Percentiles rank a stretch among this genome's conserved stretches.
Conservation (phyloP, 257 asterid genomes). For the Ophiorrhiza pumila region DNA sequence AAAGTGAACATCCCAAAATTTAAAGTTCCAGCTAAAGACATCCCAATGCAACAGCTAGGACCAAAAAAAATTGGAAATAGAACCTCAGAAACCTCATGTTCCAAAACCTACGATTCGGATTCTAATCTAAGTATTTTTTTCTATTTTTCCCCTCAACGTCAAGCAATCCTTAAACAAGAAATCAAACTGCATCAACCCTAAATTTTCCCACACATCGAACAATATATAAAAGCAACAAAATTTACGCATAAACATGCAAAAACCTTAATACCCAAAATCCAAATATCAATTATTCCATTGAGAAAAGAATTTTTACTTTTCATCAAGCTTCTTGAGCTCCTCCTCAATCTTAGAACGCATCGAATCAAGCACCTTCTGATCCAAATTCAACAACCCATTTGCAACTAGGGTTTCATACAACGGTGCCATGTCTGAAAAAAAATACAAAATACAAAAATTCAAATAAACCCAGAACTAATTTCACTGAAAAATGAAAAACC, state of each 20-base stretch:
- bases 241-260: background rate
- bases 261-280: background rate
- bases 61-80: background rate
- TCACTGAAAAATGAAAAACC: background rate
- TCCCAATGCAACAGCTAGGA: background rate
- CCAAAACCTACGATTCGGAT: background rate
- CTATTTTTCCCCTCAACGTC: background rate
- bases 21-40: background rate
- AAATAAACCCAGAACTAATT: background rate
- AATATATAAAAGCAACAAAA: background rate
- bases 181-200: background rate
- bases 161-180: background rate
- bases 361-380: conserved; percentile 62
- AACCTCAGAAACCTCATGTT: background rate
- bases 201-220: background rate
- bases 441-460: background rate
- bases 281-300: background rate
- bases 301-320: conserved; percentile 42
- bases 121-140: background rate
- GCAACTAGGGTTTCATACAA: conserved; percentile 76
- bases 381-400: conserved; percentile 51
- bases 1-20: background rate
- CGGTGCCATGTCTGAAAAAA: conserved; percentile 66
- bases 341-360: conserved; percentile 66
- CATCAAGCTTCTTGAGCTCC: conserved; percentile 72